Conservation (phyloP, 805 yeast genomes). For the Pichia pseudocactophila region DNA sequence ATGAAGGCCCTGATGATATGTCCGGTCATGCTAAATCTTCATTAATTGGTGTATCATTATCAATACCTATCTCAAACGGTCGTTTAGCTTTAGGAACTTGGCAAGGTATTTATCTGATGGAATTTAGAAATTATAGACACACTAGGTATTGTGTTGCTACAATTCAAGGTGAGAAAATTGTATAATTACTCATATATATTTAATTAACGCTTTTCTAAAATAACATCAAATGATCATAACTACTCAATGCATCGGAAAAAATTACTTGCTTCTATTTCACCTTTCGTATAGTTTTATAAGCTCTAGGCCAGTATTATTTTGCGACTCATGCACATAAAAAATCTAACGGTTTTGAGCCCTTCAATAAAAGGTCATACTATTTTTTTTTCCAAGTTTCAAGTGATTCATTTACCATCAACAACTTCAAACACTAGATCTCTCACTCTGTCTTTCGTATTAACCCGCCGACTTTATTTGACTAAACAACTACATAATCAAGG, state of each 20-base stretch:
- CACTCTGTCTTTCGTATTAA: background rate
- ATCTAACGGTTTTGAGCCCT: too few relatives aligned
- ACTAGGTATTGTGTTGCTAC: conserved; percentile 64
- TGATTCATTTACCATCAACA: too few relatives aligned
- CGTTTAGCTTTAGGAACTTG: conserved; percentile 67
- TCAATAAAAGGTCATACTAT: too few relatives aligned
- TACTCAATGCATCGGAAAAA: too few relatives aligned
- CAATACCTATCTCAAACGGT: conserved; percentile 66
- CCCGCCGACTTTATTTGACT: background rate
- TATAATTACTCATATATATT: background rate
- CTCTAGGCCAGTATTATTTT: too few relatives aligned
- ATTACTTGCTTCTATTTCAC: too few relatives aligned
- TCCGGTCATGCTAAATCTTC: conserved; percentile 69
- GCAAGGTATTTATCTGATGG: conserved; percentile 77
- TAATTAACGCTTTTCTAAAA: background rate
- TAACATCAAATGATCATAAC: too few relatives aligned
- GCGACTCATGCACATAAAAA: too few relatives aligned
- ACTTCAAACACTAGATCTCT: too few relatives aligned
- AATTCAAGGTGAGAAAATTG: conserved; percentile 46
- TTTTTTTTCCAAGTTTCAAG: too few relatives aligned
- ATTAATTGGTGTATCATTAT: conserved; percentile 51
- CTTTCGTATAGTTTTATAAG: too few relatives aligned
- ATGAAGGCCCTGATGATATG: conserved; percentile 81
- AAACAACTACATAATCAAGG: background rate
- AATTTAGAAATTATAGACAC: conserved; percentile 59